Base-by-base conservation (phyloP, 768 basidiomycete species). In the Kockovaella imperatae region DNA sequence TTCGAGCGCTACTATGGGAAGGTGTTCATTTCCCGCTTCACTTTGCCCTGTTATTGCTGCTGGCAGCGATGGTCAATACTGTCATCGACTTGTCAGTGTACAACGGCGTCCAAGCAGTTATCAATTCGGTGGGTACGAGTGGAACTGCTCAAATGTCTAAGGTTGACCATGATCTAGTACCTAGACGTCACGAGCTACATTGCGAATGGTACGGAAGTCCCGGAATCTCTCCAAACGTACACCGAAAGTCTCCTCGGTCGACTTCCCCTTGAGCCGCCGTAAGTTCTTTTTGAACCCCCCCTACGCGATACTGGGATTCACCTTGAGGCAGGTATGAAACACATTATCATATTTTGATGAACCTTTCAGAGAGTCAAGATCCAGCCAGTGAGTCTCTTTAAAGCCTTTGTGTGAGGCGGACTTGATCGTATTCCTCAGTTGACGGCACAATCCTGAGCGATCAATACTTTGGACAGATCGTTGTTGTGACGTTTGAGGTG, bases 11-110 rank as follows among this genome's bases (percentile, higher is more conserved):
- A 14, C 5, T 60, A 10, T 66, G 64, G 60, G 53, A 62, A 36
- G 20, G 15, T 18, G 30, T 60, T 4, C 64, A 66, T 40, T 60
- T 62, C 31, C 58, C 58, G 4, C 51, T 66, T 7, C 57, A 55
- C 43, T 62, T 62, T 50, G 46, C 46, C 5, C 48, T 66, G 2
- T 40, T 66, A 20, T 47, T 62, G 1, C 40, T 66, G 14, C 41
- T 66, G 5, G 60, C 60, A 1, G 50, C 60, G 4, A 53, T 66
- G 44, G 61, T 60, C 5, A 65, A 65, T 35, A 46, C 54, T 10
- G 52, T 60, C 8, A 40, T 60, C 2, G 48, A 54, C 13, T n/a
- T n/a, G n/a, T n/a, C n/a, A n/a, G n/a, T n/a, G n/a, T n/a, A n/a
- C n/a, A n/a, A n/a, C n/a, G n/a, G n/a, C n/a, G n/a, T n/a, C n/a